Conservation (phyloP, 2,329 filamentous ascomycete species). For the Aplosporella prunicola region DNA sequence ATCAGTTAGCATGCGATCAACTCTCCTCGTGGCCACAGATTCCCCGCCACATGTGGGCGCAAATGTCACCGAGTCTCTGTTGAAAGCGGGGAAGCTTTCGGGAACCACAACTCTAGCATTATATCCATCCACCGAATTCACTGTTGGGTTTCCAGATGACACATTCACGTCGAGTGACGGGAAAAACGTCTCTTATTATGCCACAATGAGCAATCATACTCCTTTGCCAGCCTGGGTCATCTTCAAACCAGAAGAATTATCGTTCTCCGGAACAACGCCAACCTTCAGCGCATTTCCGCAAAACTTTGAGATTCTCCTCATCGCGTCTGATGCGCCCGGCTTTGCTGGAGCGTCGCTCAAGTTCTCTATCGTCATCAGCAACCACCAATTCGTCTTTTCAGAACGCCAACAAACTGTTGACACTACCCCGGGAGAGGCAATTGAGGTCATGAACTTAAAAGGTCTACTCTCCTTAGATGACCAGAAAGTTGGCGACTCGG, state of each 20-base stretch:
- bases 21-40: constrained; percentile 57
- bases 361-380: constrained; percentile 65
- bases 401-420: constrained; percentile 32
- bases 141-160: constrained; percentile 33
- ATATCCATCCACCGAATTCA: constrained; percentile 26
- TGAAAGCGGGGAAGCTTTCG: constrained; percentile 47
- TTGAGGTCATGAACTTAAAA: constrained; percentile 24
- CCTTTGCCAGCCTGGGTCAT: constrained; percentile 75
- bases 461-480: constrained; percentile 28
- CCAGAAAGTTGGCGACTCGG: constrained; percentile 35
- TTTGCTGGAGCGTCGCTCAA: constrained; percentile 57
- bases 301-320: constrained; percentile 59
- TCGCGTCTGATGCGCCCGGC: constrained; percentile 71
- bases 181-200: constrained; percentile 59
- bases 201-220: constrained; percentile 65
- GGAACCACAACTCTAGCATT: constrained; percentile 48
- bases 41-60: constrained; percentile 45
- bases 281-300: constrained; percentile 59
- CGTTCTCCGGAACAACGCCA: constrained; percentile 64
- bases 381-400: constrained; percentile 58
- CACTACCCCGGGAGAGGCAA: constrained; percentile 21
- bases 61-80: constrained; percentile 50
- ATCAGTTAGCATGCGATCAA: constrained; percentile 52
- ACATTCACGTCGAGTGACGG: constrained; percentile 52
- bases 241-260: constrained; percentile 57